Evolutionary conservation across 805 yeast genomes (phyloP).

Genomic region (Candida odintsovae): DNA sequence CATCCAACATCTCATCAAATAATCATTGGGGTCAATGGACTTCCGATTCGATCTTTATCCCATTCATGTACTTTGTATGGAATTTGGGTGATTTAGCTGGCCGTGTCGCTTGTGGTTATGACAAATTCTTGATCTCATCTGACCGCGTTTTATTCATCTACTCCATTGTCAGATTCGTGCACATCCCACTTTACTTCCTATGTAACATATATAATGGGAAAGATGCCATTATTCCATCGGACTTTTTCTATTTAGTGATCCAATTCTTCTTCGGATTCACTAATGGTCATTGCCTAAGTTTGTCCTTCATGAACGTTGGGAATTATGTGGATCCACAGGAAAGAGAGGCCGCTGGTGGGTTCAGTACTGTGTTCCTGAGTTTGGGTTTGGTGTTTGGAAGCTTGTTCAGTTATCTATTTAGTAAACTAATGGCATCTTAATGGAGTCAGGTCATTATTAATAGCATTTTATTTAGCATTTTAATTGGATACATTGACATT

Average conservation of each 20-base stretch:
- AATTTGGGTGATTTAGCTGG: slow-evolving; percentile 85
- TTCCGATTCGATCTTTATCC: slow-evolving; percentile 47
- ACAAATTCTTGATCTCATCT: slow-evolving; percentile 34
- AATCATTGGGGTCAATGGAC: slow-evolving; percentile 16
- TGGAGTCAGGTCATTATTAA: neutral
- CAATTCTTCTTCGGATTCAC: slow-evolving; percentile 82
- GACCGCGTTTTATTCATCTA: slow-evolving; percentile 45
- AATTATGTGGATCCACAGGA: slow-evolving; percentile 56
- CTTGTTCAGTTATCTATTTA: slow-evolving; percentile 58
- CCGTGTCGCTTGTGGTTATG: slow-evolving; percentile 56
- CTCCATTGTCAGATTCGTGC: slow-evolving; percentile 47
- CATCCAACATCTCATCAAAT: slow-evolving; percentile 56
- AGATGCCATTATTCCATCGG: slow-evolving; percentile 41
- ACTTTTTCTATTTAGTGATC: slow-evolving; percentile 56
- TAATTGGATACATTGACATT: too few relatives aligned
- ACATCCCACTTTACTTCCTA: slow-evolving; percentile 67
- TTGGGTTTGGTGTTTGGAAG: slow-evolving; percentile 79
- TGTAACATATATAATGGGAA: slow-evolving; percentile 43
- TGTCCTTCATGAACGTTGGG: slow-evolving; percentile 74
- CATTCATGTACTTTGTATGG: slow-evolving; percentile 81
- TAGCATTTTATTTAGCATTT: too few relatives aligned
- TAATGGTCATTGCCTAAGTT: slow-evolving; percentile 79
- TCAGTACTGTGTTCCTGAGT: slow-evolving; percentile 74
- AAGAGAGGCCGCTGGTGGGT: slow-evolving; percentile 91
- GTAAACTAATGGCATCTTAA: neutral